These are phyloP conservation scores for Crinitomyces ghanaensis DNA, from an alignment of 805 yeast genomes.

Conservation along the genomic window DNA sequence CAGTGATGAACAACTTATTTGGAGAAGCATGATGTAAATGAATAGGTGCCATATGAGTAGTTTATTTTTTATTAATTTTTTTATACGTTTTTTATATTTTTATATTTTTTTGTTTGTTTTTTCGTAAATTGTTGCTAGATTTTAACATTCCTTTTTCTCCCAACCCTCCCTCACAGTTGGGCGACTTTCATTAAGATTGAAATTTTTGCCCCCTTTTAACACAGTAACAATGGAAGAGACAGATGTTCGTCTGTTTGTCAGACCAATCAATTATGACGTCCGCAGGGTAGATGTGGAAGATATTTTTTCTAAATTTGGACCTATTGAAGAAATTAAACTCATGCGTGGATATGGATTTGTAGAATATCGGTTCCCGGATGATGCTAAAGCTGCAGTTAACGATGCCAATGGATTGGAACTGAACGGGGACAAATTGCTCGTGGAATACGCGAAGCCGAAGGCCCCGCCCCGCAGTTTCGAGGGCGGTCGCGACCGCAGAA, in stretches of 20 bases:
- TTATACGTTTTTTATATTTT: no score
- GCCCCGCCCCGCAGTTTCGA: conserved; percentile 17
- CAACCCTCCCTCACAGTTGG: no score
- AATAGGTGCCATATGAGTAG: conserved; percentile 1
- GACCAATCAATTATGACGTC: no score
- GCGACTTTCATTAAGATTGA: no score
- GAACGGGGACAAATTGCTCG: conserved; percentile 25
- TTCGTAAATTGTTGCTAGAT: no score
- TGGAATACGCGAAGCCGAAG: conserved; percentile 26
- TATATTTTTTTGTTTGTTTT: no score
- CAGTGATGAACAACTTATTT: conserved; percentile 14
- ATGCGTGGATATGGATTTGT: conserved; percentile 31
- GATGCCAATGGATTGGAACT: conserved; percentile 22
- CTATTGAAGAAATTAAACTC: conserved; percentile 43
- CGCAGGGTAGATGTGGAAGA: conserved; percentile 30
- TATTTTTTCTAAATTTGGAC: conserved; percentile 40
- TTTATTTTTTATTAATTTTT: no score
- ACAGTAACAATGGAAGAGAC: no score
- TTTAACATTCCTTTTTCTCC: no score
- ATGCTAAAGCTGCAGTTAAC: conserved; percentile 22
- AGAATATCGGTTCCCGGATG: conserved; percentile 21
- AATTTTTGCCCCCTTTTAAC: no score
- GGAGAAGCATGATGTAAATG: conserved; percentile 11
- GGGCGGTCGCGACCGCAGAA: conserved; percentile 11
- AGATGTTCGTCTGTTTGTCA: no score